A percentile compares a stretch with the other conserved stretches of the same genome.
phyloP scores from a whole-genome alignment of 2,329 filamentous ascomycete genomes.

The Exophiala oligosperma region DNA sequence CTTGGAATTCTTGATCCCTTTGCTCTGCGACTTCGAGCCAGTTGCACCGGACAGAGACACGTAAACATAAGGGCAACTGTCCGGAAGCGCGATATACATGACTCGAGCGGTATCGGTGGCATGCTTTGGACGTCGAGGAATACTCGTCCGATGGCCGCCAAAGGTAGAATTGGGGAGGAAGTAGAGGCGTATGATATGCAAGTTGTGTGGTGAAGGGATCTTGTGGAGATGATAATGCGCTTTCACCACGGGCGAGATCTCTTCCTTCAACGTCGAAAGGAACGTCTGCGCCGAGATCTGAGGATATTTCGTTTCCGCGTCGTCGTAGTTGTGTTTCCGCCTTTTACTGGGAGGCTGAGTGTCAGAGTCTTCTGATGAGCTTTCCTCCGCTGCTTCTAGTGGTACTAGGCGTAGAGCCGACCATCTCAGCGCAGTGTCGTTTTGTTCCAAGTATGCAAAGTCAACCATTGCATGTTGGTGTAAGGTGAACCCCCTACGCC shows the following conservation, averaged over 20 bases:
- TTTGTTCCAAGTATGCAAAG: constrained; percentile 54
- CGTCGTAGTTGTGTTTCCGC: constrained; percentile 28
- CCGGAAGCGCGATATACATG: constrained; percentile 79
- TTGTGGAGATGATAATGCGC: constrained; percentile 79
- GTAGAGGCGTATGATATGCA: constrained; percentile 76
- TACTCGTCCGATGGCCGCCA: constrained; percentile 43
- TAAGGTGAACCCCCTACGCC: constrained; percentile 56
- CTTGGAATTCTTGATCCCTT: constrained; percentile 6
- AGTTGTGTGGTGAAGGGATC: constrained; percentile 50
- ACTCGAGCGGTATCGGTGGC: constrained; percentile 65
- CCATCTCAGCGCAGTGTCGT: constrained; percentile 54
- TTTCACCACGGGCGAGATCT: constrained; percentile 76
- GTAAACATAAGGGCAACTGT: constrained; percentile 75
- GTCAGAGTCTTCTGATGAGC: constrained; percentile 14
- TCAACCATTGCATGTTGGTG: constrained; percentile 58
- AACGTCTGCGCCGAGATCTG: constrained; percentile 72
- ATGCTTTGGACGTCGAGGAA: constrained; percentile 39
- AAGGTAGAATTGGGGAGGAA: constrained; percentile 75
- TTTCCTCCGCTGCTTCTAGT: constrained; percentile 20
- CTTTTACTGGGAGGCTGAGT: constrained; percentile 28
- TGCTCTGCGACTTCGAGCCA: constrained; percentile 33
- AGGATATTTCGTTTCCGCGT: constrained; percentile 29
- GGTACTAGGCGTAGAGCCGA: constrained; percentile 51
- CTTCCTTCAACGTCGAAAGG: constrained; percentile 70
- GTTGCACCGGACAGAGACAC: constrained; percentile 52